Conservation (phyloP, 1,139 yeast species). For the Geotrichum macrosporum region DNA sequence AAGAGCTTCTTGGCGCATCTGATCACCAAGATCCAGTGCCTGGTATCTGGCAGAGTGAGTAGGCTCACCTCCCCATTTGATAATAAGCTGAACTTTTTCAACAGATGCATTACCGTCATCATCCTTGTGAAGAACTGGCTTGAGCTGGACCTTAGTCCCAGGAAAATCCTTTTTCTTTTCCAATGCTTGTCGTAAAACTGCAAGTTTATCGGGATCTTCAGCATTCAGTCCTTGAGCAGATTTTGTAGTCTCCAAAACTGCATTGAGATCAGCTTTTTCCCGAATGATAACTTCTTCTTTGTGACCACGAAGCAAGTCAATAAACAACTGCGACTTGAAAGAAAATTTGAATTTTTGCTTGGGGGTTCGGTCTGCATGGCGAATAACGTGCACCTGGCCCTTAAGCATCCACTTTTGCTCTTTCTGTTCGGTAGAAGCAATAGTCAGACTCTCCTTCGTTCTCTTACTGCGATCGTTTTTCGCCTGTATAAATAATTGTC, state of each 20-base stretch:
- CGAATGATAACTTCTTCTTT: slow-evolving; percentile 94
- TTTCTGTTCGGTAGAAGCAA: slow-evolving; percentile 55
- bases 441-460: slow-evolving; percentile 23
- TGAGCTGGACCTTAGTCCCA: slow-evolving; percentile 93
- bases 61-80: slow-evolving; percentile 99
- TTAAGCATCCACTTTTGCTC: slow-evolving; percentile 96
- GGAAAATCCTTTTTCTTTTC: slow-evolving; percentile 88
- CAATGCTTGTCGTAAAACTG: slow-evolving; percentile 72
- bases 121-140: slow-evolving; percentile 68
- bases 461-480: slow-evolving; percentile 47
- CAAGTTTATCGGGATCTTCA: slow-evolving; percentile 75
- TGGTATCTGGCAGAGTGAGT: slow-evolving; percentile 96
- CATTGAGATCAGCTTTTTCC: slow-evolving; percentile 77
- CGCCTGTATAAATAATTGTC: slow-evolving; percentile 65
- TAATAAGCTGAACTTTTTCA: slow-evolving; percentile 89
- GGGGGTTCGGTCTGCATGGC: slow-evolving; percentile 99
- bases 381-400: slow-evolving; percentile 83
- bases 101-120: slow-evolving; percentile 40
- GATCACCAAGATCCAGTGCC: slow-evolving; percentile 93
- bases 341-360: slow-evolving; percentile 96
- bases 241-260: slow-evolving; percentile 79
- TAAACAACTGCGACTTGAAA: slow-evolving; percentile 80
- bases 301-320: slow-evolving; percentile 86
- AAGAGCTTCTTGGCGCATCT: slow-evolving; percentile 84
- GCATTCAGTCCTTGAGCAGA: slow-evolving; percentile 72